Evolutionary conservation across 2,329 filamentous ascomycete species (phyloP), one percentile per base, ranked within the genome.

Genomic region (Exutisphaerella laricina): DNA sequence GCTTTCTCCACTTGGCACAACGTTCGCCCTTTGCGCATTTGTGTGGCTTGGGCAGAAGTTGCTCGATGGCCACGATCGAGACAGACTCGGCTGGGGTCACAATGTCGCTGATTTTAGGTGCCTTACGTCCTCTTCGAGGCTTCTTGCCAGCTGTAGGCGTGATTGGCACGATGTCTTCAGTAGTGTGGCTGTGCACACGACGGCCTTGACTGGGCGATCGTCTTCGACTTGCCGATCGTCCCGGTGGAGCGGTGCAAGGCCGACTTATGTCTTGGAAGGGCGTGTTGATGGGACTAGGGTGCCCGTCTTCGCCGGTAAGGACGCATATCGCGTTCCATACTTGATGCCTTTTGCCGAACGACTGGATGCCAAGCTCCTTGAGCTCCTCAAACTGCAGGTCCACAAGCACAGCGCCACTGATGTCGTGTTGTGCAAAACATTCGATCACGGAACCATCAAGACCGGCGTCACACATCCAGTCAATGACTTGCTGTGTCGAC

Each of bases 371-470:
- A 13, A 92, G 74, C 65, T 92, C 86, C 63, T 84, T 84, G 43
- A 92, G 70, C 57, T 92, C 89, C 51, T 94, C 88, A 55, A 90
- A 89, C 60, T 94, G 88, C 31, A 98, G 71, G n/a, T 90, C 88
- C 39, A 94, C 80, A 14, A 97, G 71, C 43, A 97, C 86, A 4
- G 80, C 75, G 10, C 90, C 90, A 18, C 84, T 88, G 63, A 98
- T 96, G 61, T 98, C 90, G 64, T 98, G 94, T 57, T 84, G 78
- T 49, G 89, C 76, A 58, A 98, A 96, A 55, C 84, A 86, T 58
- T 94, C 82, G 8, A 92, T 82, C 38, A 90, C 75, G 5, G 75
- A 70, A 39, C 79, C 70, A 62, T 95, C 89, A 61, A 94, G 81
- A 55, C 86, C 88, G 32, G 82, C 79, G 62, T 87, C 79, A 58